Conservation (phyloP, 1,284 basidiomycete species). For the Sporisorium graminicola region DNA sequence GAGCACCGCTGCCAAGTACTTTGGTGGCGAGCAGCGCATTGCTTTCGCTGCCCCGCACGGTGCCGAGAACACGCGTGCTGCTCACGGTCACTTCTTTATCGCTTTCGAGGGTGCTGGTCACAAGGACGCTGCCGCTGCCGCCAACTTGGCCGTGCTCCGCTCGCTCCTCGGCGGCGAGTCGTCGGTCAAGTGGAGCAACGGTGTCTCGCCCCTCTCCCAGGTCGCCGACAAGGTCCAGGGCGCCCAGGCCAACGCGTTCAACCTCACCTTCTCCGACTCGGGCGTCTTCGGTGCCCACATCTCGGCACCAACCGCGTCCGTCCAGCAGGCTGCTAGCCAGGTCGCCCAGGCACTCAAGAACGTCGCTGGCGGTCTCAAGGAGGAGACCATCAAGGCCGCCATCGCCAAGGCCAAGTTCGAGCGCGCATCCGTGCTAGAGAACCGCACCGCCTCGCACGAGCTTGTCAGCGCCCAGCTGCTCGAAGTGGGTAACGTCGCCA, state of each 20-base stretch:
- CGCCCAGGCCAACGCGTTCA: constrained; percentile 63
- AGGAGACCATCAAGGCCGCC: constrained; percentile 58
- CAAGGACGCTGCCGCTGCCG: constrained; percentile 36
- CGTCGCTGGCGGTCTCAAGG: constrained; percentile 54
- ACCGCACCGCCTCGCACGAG: constrained; percentile 56
- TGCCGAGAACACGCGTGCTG: constrained; percentile 51
- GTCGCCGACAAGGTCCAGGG: constrained; percentile 46
- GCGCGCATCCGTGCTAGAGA: constrained; percentile 58
- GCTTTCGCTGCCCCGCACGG: constrained; percentile 62
- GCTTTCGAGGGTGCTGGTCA: constrained; percentile 64
- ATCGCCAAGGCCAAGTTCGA: constrained; percentile 68
- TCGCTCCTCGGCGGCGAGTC: constrained; percentile 64
- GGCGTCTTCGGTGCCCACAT: constrained; percentile 67
- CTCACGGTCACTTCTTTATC: constrained; percentile 65
- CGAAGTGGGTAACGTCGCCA: constrained; percentile 39
- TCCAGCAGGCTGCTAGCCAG: constrained; percentile 56
- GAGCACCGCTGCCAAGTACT: constrained; percentile 62
- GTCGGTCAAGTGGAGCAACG: constrained; percentile 67
- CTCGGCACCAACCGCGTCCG: constrained; percentile 54
- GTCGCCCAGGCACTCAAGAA: constrained; percentile 61
- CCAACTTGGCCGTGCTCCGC: constrained; percentile 65
- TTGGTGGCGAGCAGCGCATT: constrained; percentile 67
- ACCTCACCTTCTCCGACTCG: constrained; percentile 61
- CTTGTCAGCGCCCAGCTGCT: constrained; percentile 58
- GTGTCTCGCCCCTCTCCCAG: constrained; percentile 60